These are phyloP conservation scores for Ambrosia artemisiifolia DNA, from an alignment of 129 eudicot genomes.

Conservation along the genomic window DNA sequence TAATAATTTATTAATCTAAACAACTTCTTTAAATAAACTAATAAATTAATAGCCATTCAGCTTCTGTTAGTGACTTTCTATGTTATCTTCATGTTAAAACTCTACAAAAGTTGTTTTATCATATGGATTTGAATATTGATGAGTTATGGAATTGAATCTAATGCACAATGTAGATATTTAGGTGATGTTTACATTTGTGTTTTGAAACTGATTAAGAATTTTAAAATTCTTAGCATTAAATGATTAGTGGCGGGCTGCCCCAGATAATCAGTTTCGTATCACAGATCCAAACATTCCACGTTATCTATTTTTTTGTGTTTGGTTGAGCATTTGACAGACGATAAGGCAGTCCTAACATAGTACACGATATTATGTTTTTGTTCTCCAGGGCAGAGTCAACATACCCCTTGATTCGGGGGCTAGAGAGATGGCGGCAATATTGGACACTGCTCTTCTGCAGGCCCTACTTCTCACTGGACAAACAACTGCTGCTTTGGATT, in stretches of 20 bases:
- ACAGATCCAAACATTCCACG: not conserved
- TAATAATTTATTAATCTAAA: slow-evolving; percentile 1
- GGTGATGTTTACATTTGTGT: not conserved
- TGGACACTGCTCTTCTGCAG: slow-evolving; percentile 92
- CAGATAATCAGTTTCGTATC: not conserved
- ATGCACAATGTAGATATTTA: not conserved
- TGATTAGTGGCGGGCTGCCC: not conserved
- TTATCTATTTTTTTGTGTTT: not conserved
- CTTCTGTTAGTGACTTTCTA: slow-evolving; percentile 2
- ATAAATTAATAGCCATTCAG: not conserved
- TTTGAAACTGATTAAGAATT: not conserved
- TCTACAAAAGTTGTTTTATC: not conserved
- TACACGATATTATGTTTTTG: slow-evolving; percentile 7
- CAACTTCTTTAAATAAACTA: not conserved
- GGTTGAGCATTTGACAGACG: slow-evolving; percentile 3
- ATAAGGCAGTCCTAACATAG: not conserved
- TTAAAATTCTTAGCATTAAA: not conserved
- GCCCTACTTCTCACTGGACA: slow-evolving; percentile 88
- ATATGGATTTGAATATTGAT: not conserved
- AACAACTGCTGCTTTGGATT: slow-evolving; percentile 63
- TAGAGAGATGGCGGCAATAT: slow-evolving; percentile 77
- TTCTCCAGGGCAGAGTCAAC: slow-evolving; percentile 63
- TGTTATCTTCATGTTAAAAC: not conserved
- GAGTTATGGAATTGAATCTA: not conserved
- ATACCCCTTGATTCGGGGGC: slow-evolving; percentile 73